Percentiles rank a stretch among this genome's conserved stretches.
These are phyloP conservation scores for Setomelanomma holmii DNA, from an alignment of 2,329 filamentous ascomycete species.

Conservation along the genomic window DNA sequence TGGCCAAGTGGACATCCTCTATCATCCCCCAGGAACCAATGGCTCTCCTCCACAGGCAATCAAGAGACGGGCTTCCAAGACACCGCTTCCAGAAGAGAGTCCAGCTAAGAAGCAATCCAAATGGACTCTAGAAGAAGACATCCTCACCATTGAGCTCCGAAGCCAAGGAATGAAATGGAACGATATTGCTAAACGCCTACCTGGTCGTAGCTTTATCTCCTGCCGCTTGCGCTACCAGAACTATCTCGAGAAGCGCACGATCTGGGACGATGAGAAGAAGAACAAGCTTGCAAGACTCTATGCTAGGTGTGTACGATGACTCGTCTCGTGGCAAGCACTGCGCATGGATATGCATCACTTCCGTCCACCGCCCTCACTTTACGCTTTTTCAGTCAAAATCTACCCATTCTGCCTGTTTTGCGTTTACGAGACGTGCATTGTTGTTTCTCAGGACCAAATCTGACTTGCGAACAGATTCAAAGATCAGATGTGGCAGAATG, in stretches of 20 bases:
- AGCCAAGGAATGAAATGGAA: conserved; percentile 98
- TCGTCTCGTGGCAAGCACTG: conserved; percentile 8
- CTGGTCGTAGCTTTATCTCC: conserved; percentile 90
- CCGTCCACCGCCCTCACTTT: conserved; percentile 15
- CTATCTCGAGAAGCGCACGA: conserved; percentile 88
- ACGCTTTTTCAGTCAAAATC: too few relatives aligned
- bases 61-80: conserved; percentile 48
- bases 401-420: not conserved
- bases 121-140: conserved; percentile 93
- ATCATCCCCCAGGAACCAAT: conserved; percentile 33
- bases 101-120: conserved; percentile 75
- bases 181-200: conserved; percentile 90
- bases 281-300: conserved; percentile 95
- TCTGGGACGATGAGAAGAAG: conserved; percentile 98
- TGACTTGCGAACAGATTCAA: conserved; percentile 74
- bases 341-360: conserved; percentile 1
- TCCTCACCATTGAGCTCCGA: conserved; percentile 89
- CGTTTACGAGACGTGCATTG: conserved; percentile 1
- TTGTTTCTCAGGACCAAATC: conserved; percentile 12
- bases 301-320: conserved; percentile 71
- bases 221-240: conserved; percentile 97
- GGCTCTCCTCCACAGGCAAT: conserved; percentile 45
- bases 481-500: conserved; percentile 95
- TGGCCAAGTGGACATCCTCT: conserved; percentile 25
- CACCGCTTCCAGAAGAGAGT: conserved; percentile 44